These are phyloP conservation scores for Didymella pinodella DNA, from an alignment of 2,329 filamentous ascomycete genomes.

Conservation along the genomic window DNA sequence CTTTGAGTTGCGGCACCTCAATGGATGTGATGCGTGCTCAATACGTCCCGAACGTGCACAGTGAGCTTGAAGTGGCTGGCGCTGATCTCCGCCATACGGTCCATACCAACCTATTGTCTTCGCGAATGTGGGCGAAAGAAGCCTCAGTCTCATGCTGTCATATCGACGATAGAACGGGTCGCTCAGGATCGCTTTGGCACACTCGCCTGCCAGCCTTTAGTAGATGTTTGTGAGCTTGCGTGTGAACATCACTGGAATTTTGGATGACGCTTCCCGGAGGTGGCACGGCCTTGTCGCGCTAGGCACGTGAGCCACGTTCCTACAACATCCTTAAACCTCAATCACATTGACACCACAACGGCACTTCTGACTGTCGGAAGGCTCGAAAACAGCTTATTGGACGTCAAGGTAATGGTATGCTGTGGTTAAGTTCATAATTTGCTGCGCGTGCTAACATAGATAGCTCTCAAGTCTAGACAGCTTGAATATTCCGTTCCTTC, in stretches of 20 bases:
- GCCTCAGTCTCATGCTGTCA: background rate
- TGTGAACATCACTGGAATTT: background rate
- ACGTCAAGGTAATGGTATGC: background rate
- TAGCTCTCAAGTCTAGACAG: background rate
- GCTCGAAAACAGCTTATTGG: background rate
- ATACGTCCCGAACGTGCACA: background rate
- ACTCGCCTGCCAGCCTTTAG: background rate
- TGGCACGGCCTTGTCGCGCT: background rate
- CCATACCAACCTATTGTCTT: background rate
- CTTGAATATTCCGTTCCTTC: constrained; percentile 13
- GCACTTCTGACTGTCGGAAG: background rate
- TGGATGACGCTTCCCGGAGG: background rate
- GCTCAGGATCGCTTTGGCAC: background rate
- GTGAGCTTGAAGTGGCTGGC: background rate
- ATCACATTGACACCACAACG: background rate
- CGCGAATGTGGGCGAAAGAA: background rate
- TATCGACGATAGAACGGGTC: background rate
- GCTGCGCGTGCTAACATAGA: background rate
- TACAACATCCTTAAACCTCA: background rate
- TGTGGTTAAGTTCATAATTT: background rate
- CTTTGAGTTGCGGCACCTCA: background rate
- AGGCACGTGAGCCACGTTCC: no score
- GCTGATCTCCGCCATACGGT: background rate
- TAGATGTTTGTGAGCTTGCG: background rate
- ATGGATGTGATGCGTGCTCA: background rate